Conservation (phyloP, 768 basidiomycete genomes). For the Rhizopogon rudus region DNA sequence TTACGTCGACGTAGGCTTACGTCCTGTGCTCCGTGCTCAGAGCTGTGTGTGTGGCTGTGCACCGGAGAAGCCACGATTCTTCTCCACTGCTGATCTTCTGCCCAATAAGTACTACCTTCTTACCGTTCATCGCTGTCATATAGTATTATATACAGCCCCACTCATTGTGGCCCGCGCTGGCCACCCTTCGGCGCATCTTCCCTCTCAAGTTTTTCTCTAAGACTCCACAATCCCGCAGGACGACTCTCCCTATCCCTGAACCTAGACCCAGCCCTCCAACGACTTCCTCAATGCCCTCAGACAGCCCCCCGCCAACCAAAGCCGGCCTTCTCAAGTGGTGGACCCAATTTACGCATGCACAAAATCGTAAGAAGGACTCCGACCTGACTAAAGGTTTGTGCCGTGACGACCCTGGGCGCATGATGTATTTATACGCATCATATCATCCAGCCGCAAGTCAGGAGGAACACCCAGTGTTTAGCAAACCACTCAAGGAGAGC, state of each 20-base stretch:
- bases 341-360: constrained; percentile 66
- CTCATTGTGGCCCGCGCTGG: constrained; percentile 15
- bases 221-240: not conserved
- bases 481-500: constrained; percentile 78
- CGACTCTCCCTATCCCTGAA: not conserved
- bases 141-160: not conserved
- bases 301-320: constrained; percentile 38
- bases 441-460: constrained; percentile 20
- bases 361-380: constrained; percentile 54
- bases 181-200: constrained; percentile 1
- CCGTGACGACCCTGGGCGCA: not conserved
- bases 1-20: not conserved
- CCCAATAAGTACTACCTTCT: not conserved
- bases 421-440: not conserved
- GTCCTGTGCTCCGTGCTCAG: not conserved
- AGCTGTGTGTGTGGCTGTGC: constrained; percentile 3
- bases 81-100: not conserved
- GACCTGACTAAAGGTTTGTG: constrained; percentile 36
- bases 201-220: not conserved
- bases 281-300: constrained; percentile 22
- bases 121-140: not conserved
- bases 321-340: constrained; percentile 78
- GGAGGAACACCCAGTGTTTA: constrained; percentile 65
- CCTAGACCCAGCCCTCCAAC: not conserved
- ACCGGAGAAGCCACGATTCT: not conserved